These are phyloP conservation scores for Porphyrellus cyaneotinctus DNA, from an alignment of 768 basidiomycete genomes.

Conservation along the genomic window DNA sequence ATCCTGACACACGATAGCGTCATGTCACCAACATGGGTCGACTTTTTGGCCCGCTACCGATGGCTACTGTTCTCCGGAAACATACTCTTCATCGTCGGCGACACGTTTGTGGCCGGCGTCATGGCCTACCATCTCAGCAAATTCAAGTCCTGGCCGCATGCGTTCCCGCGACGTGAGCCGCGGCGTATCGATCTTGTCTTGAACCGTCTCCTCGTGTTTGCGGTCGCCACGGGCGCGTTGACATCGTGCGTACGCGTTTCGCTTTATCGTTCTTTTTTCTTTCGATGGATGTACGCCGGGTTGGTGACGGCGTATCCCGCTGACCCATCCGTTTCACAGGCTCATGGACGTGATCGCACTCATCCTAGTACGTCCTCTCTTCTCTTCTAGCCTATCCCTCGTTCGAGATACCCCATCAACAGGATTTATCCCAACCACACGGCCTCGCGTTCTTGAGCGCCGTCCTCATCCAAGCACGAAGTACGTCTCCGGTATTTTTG, in stretches of 20 bases:
- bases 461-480: constrained; percentile 24
- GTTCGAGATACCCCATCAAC: neutral
- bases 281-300: neutral
- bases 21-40: constrained; percentile 6
- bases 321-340: constrained; percentile 5
- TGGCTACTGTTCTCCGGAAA: constrained; percentile 19
- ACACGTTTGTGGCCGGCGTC: constrained; percentile 15
- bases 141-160: constrained; percentile 10
- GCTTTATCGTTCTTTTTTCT: neutral
- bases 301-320: neutral
- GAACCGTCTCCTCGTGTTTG: constrained; percentile 22
- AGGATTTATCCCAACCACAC: constrained; percentile 20
- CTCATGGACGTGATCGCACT: constrained; percentile 26
- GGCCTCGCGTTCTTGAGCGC: constrained; percentile 19
- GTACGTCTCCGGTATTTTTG: constrained; percentile 16
- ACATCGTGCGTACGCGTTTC: constrained; percentile 17
- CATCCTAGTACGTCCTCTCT: constrained; percentile 14
- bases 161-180: neutral
- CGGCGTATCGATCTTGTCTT: constrained; percentile 21
- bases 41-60: neutral
- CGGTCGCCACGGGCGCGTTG: constrained; percentile 25
- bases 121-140: constrained; percentile 24
- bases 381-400: neutral
- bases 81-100: constrained; percentile 23
- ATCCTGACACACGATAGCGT: constrained; percentile 4